phyloP scores from a whole-genome alignment of 345 rosid genomes.

The Iberis pinnata region DNA sequence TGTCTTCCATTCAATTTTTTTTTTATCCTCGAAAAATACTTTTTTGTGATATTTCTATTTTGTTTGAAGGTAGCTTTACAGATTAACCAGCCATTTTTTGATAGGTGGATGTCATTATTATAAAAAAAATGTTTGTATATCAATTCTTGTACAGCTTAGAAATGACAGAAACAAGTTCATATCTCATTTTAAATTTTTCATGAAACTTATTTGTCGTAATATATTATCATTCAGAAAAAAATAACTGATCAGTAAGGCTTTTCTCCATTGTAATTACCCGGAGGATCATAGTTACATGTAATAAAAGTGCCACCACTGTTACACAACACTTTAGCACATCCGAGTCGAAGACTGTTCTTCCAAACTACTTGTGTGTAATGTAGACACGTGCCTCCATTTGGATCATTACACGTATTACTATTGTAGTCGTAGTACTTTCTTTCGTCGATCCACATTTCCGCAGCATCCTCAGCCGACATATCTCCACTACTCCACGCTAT shows the following conservation, averaged over 20 bases:
- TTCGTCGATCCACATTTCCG: constrained; percentile 33
- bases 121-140: constrained; percentile 2
- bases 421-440: constrained; percentile 18
- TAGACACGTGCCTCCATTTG: constrained; percentile 22
- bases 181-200: not conserved
- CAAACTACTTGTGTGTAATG: constrained; percentile 31
- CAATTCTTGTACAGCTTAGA: constrained; percentile 29
- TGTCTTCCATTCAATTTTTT: constrained; percentile 26
- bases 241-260: constrained; percentile 25
- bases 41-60: not conserved
- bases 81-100: constrained; percentile 30
- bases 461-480: constrained; percentile 28
- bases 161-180: constrained; percentile 14
- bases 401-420: constrained; percentile 29
- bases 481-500: constrained; percentile 30
- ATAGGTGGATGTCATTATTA: constrained; percentile 36
- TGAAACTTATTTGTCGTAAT: not conserved
- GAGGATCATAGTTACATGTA: constrained; percentile 53
- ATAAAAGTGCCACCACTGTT: constrained; percentile 46
- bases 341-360: constrained; percentile 19
- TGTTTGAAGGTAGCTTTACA: constrained; percentile 21
- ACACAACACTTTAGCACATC: constrained; percentile 50
- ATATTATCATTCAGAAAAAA: too few relatives aligned
- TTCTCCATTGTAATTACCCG: constrained; percentile 39
- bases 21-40: not conserved